Conservation (phyloP, 495 filamentous ascomycete species). For the Neurospora cerealis region DNA sequence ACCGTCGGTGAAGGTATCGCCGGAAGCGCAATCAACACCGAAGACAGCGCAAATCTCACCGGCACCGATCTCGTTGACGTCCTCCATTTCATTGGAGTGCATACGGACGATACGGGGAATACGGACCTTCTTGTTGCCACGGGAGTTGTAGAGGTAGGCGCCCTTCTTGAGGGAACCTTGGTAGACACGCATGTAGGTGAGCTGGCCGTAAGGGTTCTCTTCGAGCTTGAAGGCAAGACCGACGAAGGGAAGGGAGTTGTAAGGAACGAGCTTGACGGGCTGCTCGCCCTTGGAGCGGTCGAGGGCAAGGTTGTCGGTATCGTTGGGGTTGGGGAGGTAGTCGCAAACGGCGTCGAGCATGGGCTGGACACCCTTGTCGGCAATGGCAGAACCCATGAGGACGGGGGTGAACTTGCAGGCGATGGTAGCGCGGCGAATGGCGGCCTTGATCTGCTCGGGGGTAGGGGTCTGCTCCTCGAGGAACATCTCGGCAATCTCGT, state of each 20-base stretch:
- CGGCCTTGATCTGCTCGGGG: slow-evolving; percentile 71
- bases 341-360: slow-evolving; percentile 97
- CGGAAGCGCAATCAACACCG: slow-evolving; percentile 94
- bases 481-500: slow-evolving; percentile 96
- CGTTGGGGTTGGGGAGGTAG: slow-evolving; percentile 85
- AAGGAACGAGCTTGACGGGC: slow-evolving; percentile 77
- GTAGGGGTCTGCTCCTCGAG: slow-evolving; percentile 75
- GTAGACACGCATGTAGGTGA: slow-evolving; percentile 98
- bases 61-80: slow-evolving; percentile 80
- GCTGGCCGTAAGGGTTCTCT: slow-evolving; percentile 96
- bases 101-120: slow-evolving; percentile 96
- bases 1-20: slow-evolving; percentile 97
- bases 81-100: slow-evolving; percentile 99
- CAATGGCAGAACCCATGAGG: slow-evolving; percentile 90
- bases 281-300: slow-evolving; percentile 71
- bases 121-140: slow-evolving; percentile 91
- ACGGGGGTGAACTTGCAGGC: slow-evolving; percentile 87
- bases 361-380: slow-evolving; percentile 90
- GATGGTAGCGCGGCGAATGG: slow-evolving; percentile 84
- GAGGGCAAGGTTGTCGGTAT: slow-evolving; percentile 85
- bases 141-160: slow-evolving; percentile 83
- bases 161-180: slow-evolving; percentile 87
- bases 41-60: slow-evolving; percentile 99
- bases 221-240: slow-evolving; percentile 98
- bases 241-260: slow-evolving; percentile 87